A percentile compares a stretch with the other conserved stretches of the same genome.
Conservation (phyloP, 305 asterid species). For the Solanum chacoense region DNA sequence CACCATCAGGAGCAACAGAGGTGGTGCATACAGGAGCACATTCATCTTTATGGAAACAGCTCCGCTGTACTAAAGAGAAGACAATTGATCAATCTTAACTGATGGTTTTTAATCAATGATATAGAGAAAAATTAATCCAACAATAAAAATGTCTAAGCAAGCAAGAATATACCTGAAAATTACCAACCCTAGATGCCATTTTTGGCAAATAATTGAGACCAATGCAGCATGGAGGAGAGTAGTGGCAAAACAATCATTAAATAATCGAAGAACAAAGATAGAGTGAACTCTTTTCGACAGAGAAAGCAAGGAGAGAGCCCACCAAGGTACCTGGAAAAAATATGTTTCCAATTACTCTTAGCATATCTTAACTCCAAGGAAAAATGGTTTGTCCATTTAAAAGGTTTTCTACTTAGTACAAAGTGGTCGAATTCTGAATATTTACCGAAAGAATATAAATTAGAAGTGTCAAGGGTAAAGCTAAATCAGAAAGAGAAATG, state of each 20-base stretch:
- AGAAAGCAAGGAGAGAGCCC: slow-evolving; percentile 80
- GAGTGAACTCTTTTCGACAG: slow-evolving; percentile 87
- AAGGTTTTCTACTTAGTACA: not conserved
- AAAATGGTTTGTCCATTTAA: not conserved
- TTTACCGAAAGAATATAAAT: not conserved
- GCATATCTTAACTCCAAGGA: not conserved
- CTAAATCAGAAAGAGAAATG: not conserved
- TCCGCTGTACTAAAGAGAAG: slow-evolving; percentile 61
- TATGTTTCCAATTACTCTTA: not conserved
- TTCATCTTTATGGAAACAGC: slow-evolving; percentile 96
- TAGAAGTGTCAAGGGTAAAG: not conserved
- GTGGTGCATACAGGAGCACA: slow-evolving; percentile 83
- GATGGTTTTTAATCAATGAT: not conserved
- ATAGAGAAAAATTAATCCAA: not conserved
- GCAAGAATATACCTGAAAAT: slow-evolving; percentile 61
- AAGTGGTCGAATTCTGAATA: not conserved
- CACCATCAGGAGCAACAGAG: slow-evolving; percentile 63
- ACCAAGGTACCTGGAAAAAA: slow-evolving; percentile 85
- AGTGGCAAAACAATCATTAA: slow-evolving; percentile 94
- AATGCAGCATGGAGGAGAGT: slow-evolving; percentile 73
- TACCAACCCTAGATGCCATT: slow-evolving; percentile 90
- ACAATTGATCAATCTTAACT: slow-evolving; percentile 1
- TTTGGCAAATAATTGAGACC: slow-evolving; percentile 61
- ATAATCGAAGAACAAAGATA: slow-evolving; percentile 86
- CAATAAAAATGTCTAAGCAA: not conserved